Percentiles rank a stretch among this genome's conserved stretches.
Evolutionary conservation across 805 yeast genomes (phyloP).

Genomic region (Spathaspora boniae): DNA sequence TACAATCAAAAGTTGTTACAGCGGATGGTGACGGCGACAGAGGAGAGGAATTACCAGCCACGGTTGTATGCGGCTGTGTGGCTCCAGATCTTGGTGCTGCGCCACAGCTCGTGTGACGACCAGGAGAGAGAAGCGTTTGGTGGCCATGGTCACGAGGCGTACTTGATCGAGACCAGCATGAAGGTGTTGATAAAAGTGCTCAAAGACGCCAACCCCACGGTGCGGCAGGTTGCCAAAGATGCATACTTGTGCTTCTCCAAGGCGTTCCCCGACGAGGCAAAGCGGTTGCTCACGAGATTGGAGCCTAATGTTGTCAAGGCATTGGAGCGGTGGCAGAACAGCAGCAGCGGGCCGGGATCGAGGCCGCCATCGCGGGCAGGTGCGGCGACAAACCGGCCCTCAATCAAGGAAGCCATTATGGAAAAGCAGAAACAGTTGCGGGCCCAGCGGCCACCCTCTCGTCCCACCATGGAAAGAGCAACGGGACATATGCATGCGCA

Average conservation of each 20-base stretch:
- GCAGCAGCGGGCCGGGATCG: constrained; percentile 2
- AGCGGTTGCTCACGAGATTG: constrained; percentile 31
- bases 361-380: constrained; percentile 6
- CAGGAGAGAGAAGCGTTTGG: no score
- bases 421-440: constrained; percentile 41
- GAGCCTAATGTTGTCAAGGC: constrained; percentile 53
- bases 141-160: constrained; percentile 27
- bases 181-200: constrained; percentile 58
- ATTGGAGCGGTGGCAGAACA: constrained; percentile 49
- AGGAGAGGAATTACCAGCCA: constrained; percentile 71
- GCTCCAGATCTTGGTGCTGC: constrained; percentile 58
- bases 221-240: constrained; percentile 69
- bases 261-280: constrained; percentile 52
- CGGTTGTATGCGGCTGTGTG: constrained; percentile 68
- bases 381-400: constrained; percentile 37
- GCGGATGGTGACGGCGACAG: constrained; percentile 48
- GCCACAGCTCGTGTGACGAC: constrained; percentile 28
- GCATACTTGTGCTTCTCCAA: constrained; percentile 69
- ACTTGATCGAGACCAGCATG: constrained; percentile 40
- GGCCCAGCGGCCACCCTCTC: no score
- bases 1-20: constrained; percentile 50
- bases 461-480: constrained; percentile 11
- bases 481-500: no score
- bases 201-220: constrained; percentile 75
- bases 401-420: constrained; percentile 46